Conservation (phyloP, 371 early-diverging fungal genomes). For the Sporodiniella umbellata region DNA sequence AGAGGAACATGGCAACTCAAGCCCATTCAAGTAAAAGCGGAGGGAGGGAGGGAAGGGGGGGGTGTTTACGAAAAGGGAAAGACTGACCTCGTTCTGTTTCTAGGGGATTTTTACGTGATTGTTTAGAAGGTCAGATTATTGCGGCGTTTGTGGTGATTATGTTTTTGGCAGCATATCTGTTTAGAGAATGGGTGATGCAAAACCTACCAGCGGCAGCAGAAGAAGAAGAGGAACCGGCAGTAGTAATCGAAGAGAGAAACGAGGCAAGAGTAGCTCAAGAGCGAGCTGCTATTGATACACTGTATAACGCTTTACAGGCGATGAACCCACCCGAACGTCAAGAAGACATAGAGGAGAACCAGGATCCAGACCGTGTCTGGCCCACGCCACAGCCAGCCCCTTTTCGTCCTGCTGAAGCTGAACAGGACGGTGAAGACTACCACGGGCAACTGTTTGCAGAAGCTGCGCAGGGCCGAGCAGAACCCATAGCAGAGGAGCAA, state of each 20-base stretch:
- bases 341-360: conserved; percentile 4
- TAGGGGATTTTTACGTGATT: conserved; percentile 67
- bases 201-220: conserved; percentile 47
- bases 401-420: too few species aligned
- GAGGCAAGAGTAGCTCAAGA: conserved; percentile 10
- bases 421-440: too few species aligned
- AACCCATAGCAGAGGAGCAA: too few species aligned
- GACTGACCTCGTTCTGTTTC: too few species aligned
- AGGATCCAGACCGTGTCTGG: too few species aligned
- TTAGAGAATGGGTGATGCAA: conserved; percentile 82
- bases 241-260: not conserved
- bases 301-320: conserved; percentile 21
- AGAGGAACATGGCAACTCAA: not conserved
- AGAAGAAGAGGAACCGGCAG: not conserved
- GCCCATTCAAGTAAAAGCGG: not conserved
- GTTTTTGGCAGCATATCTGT: conserved; percentile 68
- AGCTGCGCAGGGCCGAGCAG: too few species aligned
- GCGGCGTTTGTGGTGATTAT: conserved; percentile 66
- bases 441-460: too few species aligned
- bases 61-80: too few species aligned
- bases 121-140: conserved; percentile 82
- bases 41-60: not conserved
- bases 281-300: conserved; percentile 21
- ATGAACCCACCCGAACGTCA: conserved; percentile 12
- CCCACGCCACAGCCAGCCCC: too few species aligned